These are phyloP conservation scores for Pseudonitzschia multiseries DNA, from an alignment of 108 stramenopile genomes.

Conservation along the genomic window DNA sequence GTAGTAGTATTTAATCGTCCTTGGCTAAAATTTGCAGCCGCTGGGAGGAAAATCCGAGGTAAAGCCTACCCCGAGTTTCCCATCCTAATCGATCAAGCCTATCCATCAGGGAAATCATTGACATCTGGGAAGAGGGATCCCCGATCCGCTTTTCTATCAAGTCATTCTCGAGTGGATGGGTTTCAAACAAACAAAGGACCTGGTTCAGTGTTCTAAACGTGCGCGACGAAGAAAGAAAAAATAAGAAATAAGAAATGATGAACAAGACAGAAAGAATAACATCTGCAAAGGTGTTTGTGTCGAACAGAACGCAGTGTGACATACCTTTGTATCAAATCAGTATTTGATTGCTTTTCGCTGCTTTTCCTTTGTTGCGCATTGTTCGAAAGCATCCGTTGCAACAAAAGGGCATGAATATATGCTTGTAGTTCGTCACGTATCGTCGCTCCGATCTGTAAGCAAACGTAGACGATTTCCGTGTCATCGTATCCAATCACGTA, in stretches of 20 bases:
- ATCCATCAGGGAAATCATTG: conserved; percentile 16
- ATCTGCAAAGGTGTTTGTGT: background rate
- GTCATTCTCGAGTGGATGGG: conserved; percentile 10
- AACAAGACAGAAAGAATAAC: background rate
- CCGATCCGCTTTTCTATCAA: background rate
- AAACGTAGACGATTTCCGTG: conserved; percentile 31
- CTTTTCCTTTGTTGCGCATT: background rate
- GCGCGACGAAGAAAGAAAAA: conserved; percentile 13
- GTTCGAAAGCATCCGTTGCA: conserved; percentile 22
- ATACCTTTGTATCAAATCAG: conserved; percentile 11
- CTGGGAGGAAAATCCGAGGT: conserved; percentile 61
- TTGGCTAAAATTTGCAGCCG: conserved; percentile 3
- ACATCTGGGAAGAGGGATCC: background rate
- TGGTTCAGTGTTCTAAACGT: conserved; percentile 6
- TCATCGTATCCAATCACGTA: conserved; percentile 23
- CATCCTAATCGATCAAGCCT: conserved; percentile 55
- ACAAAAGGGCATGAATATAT: conserved; percentile 60
- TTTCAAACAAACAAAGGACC: conserved; percentile 17
- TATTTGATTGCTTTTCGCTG: conserved; percentile 12
- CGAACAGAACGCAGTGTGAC: background rate
- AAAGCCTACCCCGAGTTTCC: conserved; percentile 62
- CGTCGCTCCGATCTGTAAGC: conserved; percentile 48
- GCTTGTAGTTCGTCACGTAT: conserved; percentile 56
- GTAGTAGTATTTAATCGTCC: background rate
- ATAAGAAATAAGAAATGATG: background rate